These are phyloP conservation scores for Epichloe scottii DNA, from an alignment of 2,329 filamentous ascomycete genomes.

Conservation along the genomic window DNA sequence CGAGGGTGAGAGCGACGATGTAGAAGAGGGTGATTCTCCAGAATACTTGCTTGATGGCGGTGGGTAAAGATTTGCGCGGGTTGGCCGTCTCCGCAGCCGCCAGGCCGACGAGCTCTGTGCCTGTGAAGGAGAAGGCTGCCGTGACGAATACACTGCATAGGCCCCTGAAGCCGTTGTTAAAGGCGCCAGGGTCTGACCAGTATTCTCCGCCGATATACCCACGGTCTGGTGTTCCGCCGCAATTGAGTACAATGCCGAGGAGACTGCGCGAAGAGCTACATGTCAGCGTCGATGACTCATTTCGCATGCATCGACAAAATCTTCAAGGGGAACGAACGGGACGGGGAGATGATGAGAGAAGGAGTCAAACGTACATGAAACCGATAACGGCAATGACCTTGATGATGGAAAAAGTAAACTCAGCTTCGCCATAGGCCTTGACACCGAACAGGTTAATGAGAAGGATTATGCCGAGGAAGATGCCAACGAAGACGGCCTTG, in stretches of 20 bases:
- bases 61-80: conserved; percentile 69
- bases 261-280: conserved; percentile 38
- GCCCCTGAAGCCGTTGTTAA: conserved; percentile 75
- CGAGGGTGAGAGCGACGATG: conserved; percentile 65
- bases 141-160: conserved; percentile 67
- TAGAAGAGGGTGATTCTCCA: conserved; percentile 92
- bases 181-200: conserved; percentile 73
- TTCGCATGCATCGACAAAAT: no score
- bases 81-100: conserved; percentile 70
- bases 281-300: neutral
- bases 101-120: conserved; percentile 64
- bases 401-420: conserved; percentile 76
- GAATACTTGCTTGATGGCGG: conserved; percentile 85
- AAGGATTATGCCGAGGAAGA: conserved; percentile 69
- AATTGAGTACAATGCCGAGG: conserved; percentile 74
- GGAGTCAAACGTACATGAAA: conserved; percentile 54
- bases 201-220: conserved; percentile 71
- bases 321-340: neutral
- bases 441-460: conserved; percentile 80
- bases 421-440: conserved; percentile 78
- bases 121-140: conserved; percentile 64
- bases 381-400: conserved; percentile 79
- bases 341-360: neutral
- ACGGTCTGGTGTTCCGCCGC: conserved; percentile 59
- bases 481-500: conserved; percentile 65